A percentile compares a stretch with the other conserved stretches of the same genome.
Conservation (phyloP, 306 rosid species). For the Lathyrus aphaca region DNA sequence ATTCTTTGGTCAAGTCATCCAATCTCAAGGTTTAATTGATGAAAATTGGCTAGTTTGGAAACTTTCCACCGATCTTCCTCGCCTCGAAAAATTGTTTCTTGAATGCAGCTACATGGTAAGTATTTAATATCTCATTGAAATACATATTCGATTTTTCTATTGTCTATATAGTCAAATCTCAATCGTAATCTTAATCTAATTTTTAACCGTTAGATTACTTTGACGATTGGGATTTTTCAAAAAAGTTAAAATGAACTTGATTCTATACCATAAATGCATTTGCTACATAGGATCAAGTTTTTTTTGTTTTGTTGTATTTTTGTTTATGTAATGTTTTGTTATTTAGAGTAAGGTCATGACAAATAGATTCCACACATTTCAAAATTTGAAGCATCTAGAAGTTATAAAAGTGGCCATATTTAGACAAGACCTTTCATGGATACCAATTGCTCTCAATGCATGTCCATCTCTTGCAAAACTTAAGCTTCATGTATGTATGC, state of each 20-base stretch:
- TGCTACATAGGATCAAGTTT: too few relatives aligned
- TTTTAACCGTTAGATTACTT: background rate
- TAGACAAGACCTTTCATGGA: conserved; percentile 36
- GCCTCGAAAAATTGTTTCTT: conserved; percentile 34
- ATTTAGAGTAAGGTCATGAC: conserved; percentile 24
- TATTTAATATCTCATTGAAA: background rate
- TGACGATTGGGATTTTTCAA: background rate
- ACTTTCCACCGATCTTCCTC: conserved; percentile 37
- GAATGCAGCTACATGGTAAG: conserved; percentile 37
- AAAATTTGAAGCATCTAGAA: conserved; percentile 34
- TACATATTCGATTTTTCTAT: background rate
- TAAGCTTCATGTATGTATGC: conserved; percentile 41
- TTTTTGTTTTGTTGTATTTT: background rate
- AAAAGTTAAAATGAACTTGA: too few relatives aligned
- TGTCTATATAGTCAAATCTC: background rate
- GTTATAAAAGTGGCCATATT: conserved; percentile 28
- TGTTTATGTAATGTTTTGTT: background rate
- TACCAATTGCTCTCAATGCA: conserved; percentile 16
- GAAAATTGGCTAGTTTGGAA: conserved; percentile 18
- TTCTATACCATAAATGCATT: too few relatives aligned
- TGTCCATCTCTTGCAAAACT: conserved; percentile 41
- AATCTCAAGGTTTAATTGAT: background rate
- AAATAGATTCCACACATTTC: conserved; percentile 24
- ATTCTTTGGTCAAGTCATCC: conserved; percentile 14
- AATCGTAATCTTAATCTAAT: background rate